Conservation (phyloP, 1,284 basidiomycete species). For the Papiliotrema flavescens region DNA sequence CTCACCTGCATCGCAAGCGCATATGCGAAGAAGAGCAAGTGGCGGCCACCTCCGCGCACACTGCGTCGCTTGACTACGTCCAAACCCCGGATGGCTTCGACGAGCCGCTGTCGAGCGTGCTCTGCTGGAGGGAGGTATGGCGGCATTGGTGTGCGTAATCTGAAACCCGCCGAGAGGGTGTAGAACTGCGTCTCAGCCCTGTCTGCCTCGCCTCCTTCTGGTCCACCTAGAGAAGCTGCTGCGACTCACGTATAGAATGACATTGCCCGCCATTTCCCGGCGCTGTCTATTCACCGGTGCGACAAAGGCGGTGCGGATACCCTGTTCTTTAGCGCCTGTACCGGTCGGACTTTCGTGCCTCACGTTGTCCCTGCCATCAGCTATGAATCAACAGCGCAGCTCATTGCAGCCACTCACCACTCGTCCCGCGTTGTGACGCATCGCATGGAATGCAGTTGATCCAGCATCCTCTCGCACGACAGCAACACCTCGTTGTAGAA, state of each 20-base stretch:
- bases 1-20: constrained; percentile 73
- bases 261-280: constrained; percentile 83
- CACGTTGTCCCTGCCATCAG: constrained; percentile 27
- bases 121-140: constrained; percentile 93
- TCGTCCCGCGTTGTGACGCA: constrained; percentile 90
- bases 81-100: constrained; percentile 74
- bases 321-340: constrained; percentile 51
- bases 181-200: constrained; percentile 59
- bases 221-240: no score
- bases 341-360: background rate
- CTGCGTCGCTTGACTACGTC: constrained; percentile 69
- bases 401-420: constrained; percentile 59
- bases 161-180: constrained; percentile 77
- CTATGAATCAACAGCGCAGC: background rate
- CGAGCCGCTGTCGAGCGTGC: constrained; percentile 70
- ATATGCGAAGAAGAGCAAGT: constrained; percentile 90
- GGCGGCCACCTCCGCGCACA: constrained; percentile 62
- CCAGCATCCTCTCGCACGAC: constrained; percentile 81
- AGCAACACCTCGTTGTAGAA: constrained; percentile 81
- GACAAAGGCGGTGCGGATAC: constrained; percentile 74
- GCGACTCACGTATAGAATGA: constrained; percentile 66
- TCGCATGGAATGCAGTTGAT: constrained; percentile 84
- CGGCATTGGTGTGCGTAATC: constrained; percentile 84
- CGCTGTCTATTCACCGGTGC: constrained; percentile 80
- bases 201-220: no score